A percentile compares a stretch with the other conserved stretches of the same genome.
Conservation (phyloP, 345 rosid genomes). For the Linum lewisii region DNA sequence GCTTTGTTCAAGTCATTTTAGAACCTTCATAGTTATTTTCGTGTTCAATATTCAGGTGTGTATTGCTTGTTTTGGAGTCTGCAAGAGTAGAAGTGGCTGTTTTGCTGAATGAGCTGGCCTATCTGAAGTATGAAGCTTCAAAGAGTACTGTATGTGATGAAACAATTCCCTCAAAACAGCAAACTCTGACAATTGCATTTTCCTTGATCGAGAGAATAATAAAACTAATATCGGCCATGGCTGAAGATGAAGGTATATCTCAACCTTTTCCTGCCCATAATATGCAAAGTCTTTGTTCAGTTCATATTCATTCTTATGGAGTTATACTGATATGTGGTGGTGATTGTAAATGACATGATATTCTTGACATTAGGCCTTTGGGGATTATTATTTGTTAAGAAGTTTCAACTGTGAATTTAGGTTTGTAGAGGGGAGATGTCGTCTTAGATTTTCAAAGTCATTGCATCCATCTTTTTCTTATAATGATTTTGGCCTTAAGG, state of each 20-base stretch:
- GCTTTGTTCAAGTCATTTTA: neutral
- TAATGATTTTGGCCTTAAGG: too few species aligned
- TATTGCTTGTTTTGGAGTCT: slow-evolving; percentile 73
- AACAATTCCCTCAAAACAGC: slow-evolving; percentile 45
- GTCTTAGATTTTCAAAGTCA: too few species aligned
- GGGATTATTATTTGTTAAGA: too few species aligned
- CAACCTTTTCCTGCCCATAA: neutral
- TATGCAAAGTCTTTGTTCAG: neutral
- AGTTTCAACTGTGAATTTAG: too few species aligned
- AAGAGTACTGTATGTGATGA: slow-evolving; percentile 41
- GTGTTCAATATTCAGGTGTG: slow-evolving; percentile 43
- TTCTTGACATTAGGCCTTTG: neutral
- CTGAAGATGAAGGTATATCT: slow-evolving; percentile 50
- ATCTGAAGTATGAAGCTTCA: slow-evolving; percentile 75
- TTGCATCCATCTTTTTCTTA: too few species aligned
- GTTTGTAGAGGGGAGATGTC: too few species aligned
- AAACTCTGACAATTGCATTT: slow-evolving; percentile 47
- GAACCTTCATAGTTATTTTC: neutral
- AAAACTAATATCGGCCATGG: slow-evolving; percentile 40
- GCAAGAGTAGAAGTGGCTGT: slow-evolving; percentile 85
- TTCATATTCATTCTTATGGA: neutral
- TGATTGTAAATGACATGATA: neutral
- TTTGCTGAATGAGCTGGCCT: slow-evolving; percentile 73
- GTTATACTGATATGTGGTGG: neutral
- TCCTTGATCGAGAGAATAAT: slow-evolving; percentile 82